Evolutionary conservation across 805 yeast genomes (phyloP).

Genomic region (Cyberlindnera maclurae): DNA sequence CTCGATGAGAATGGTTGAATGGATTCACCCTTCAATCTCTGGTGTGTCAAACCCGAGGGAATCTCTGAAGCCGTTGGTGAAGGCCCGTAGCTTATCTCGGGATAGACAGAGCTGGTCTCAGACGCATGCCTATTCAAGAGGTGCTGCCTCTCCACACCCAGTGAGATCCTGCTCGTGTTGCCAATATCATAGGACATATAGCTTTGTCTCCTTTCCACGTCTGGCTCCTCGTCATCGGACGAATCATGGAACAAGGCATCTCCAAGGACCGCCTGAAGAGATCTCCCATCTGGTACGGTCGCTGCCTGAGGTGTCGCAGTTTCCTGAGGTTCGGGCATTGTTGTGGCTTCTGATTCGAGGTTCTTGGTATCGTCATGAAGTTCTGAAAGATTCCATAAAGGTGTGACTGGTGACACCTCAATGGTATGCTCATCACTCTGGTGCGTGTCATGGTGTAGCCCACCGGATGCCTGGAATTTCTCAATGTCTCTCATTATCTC

Average conservation of each 20-base stretch:
- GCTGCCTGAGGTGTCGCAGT: no score
- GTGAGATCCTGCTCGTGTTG: no score
- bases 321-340: no score
- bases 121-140: no score
- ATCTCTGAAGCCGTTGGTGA: not conserved
- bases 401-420: not conserved
- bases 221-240: conserved; percentile 8
- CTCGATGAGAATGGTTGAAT: no score
- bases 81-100: conserved; percentile 1
- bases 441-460: conserved; percentile 1
- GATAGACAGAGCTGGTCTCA: not conserved
- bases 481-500: conserved; percentile 24
- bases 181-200: no score
- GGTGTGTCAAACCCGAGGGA: no score
- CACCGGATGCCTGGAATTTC: conserved; percentile 14
- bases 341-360: no score
- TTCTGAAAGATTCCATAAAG: not conserved
- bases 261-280: not conserved
- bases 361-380: no score
- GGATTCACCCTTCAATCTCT: not conserved
- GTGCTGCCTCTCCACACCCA: no score
- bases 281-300: no score
- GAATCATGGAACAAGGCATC: conserved; percentile 18
- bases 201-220: no score
- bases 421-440: not conserved